phyloP scores from a whole-genome alignment of 257 asterid species.

The Nicotiana tomentosiformis region DNA sequence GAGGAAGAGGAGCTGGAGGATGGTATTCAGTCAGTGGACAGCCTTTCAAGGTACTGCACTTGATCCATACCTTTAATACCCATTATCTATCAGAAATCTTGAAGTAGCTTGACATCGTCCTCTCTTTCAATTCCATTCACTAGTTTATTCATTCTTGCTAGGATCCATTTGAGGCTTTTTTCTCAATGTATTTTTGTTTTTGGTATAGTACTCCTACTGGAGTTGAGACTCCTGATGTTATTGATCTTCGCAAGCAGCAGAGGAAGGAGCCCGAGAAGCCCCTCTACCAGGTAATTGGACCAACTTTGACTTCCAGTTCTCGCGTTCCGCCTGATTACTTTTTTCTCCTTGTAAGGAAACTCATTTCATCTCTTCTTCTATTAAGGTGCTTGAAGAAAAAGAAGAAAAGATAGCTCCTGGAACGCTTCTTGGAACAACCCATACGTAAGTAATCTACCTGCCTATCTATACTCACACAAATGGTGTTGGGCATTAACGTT shows the following conservation, averaged over 20 bases:
- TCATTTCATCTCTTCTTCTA: neutral
- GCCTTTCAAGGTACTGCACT: slow-evolving; percentile 63
- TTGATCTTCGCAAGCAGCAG: slow-evolving; percentile 98
- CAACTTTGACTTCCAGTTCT: neutral
- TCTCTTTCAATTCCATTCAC: neutral
- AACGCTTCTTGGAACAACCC: slow-evolving; percentile 74
- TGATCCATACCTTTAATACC: neutral
- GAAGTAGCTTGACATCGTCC: neutral
- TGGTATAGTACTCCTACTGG: slow-evolving; percentile 90
- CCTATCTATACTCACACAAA: neutral
- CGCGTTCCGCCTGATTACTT: neutral
- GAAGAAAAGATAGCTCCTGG: slow-evolving; percentile 87
- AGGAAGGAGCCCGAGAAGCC: slow-evolving; percentile 99
- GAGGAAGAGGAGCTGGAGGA: slow-evolving; percentile 84
- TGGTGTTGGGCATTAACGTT: too few relatives aligned
- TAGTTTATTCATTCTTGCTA: neutral
- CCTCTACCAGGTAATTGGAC: slow-evolving; percentile 65
- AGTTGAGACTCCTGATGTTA: slow-evolving; percentile 97
- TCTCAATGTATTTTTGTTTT: slow-evolving; percentile 16
- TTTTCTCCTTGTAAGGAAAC: neutral
- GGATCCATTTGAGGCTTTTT: neutral
- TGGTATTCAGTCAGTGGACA: slow-evolving; percentile 90
- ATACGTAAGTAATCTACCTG: slow-evolving; percentile 49
- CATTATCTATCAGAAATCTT: neutral
- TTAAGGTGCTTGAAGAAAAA: slow-evolving; percentile 88